A percentile compares a stretch with the other conserved stretches of the same genome.
phyloP scores from a whole-genome alignment of 192 early-diverging fungal genomes.

The Podila epicladia region DNA sequence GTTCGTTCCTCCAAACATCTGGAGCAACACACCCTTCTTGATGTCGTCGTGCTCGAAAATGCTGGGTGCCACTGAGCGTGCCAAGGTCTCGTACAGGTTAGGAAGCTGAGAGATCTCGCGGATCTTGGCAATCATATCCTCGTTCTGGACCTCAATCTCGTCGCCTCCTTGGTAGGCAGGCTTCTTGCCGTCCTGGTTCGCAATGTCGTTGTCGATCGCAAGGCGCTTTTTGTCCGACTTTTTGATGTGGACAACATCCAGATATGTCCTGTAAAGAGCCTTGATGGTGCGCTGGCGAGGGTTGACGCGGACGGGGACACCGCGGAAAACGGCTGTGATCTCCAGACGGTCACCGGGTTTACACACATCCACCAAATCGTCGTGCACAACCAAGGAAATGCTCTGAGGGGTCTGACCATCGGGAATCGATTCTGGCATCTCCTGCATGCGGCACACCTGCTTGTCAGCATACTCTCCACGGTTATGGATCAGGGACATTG shows the following conservation, averaged over 20 bases:
- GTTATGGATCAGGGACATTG: constrained; percentile 93
- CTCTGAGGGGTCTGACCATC: constrained; percentile 99
- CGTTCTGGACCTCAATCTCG: constrained; percentile 50
- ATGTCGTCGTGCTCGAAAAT: constrained; percentile 97
- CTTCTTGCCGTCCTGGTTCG: constrained; percentile 32
- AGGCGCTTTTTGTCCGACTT: constrained; percentile 80
- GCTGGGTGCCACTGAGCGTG: constrained; percentile 91
- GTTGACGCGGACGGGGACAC: constrained; percentile 91
- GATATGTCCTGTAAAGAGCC: constrained; percentile 91
- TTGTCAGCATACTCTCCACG: constrained; percentile 94
- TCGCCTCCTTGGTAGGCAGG: constrained; percentile 38
- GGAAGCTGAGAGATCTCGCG: constrained; percentile 66
- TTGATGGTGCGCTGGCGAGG: constrained; percentile 89
- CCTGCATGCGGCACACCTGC: constrained; percentile 93
- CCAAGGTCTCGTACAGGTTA: constrained; percentile 84
- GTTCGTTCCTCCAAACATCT: constrained; percentile 95
- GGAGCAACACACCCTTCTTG: constrained; percentile 96
- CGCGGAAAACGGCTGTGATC: constrained; percentile 95
- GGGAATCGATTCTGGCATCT: constrained; percentile 94
- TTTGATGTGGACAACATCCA: constrained; percentile 95
- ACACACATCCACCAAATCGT: constrained; percentile 92
- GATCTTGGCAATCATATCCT: constrained; percentile 56
- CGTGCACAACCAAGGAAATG: constrained; percentile 89
- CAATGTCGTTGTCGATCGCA: constrained; percentile 48
- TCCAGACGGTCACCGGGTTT: constrained; percentile 96